Percentiles rank a stretch among this genome's conserved stretches.
phyloP scores from a whole-genome alignment of 805 yeast species.

The Metschnikowia cerradonensis region DNA sequence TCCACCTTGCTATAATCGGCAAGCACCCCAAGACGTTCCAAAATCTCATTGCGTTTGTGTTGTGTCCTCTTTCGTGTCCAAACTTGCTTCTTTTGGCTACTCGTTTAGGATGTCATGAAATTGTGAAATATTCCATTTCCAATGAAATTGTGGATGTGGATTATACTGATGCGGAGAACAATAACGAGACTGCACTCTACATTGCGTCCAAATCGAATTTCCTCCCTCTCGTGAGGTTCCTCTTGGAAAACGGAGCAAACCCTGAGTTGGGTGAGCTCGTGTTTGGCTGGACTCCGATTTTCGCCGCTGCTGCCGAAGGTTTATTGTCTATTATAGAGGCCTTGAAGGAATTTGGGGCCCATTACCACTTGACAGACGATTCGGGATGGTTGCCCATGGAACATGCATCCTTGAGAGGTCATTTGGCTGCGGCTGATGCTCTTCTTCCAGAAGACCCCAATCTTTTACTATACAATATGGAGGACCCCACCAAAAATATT shows the following conservation, averaged over 20 bases:
- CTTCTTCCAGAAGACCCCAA: slow-evolving; percentile 46
- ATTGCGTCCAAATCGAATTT: slow-evolving; percentile 67
- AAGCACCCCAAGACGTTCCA: slow-evolving; percentile 74
- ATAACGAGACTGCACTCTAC: slow-evolving; percentile 76
- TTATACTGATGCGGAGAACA: slow-evolving; percentile 53
- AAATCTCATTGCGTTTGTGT: slow-evolving; percentile 46
- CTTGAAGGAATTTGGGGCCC: slow-evolving; percentile 52
- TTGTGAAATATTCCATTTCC: slow-evolving; percentile 50
- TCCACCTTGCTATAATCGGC: slow-evolving; percentile 79
- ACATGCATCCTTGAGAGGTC: slow-evolving; percentile 90
- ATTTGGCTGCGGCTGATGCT: slow-evolving; percentile 61
- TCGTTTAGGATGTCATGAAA: slow-evolving; percentile 55
- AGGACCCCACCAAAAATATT: slow-evolving; percentile 30
- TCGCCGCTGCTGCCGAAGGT: slow-evolving; percentile 88
- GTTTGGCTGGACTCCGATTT: slow-evolving; percentile 94
- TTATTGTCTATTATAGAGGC: slow-evolving; percentile 50
- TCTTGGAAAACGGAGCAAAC: slow-evolving; percentile 60
- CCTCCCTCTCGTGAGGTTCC: slow-evolving; percentile 46
- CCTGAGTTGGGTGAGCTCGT: slow-evolving; percentile 71
- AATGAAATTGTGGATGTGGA: slow-evolving; percentile 62
- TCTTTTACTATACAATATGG: slow-evolving; percentile 33
- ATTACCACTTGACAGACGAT: slow-evolving; percentile 57
- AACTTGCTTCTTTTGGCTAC: slow-evolving; percentile 63
- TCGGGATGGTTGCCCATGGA: slow-evolving; percentile 98
- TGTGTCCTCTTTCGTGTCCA: slow-evolving; percentile 45